A percentile compares a stretch with the other conserved stretches of the same genome.
These are phyloP conservation scores for Ashbya aceris DNA, from an alignment of 1,139 yeast genomes.

Conservation along the genomic window DNA sequence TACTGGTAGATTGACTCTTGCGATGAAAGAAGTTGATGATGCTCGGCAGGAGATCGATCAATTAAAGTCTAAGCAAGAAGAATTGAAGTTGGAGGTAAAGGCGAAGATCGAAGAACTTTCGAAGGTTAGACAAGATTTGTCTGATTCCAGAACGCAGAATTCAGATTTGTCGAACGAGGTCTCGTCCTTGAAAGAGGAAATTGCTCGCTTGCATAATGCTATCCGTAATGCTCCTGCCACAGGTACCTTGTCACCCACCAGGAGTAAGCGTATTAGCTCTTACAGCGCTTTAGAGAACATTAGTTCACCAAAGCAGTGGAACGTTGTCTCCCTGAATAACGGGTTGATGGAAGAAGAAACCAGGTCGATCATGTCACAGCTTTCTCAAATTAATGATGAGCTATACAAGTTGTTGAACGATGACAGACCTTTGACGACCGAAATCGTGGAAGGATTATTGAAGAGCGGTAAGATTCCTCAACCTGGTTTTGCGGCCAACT, in stretches of 20 bases:
- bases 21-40: constrained; percentile 50
- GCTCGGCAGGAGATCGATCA: constrained; percentile 58
- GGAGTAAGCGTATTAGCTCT: constrained; percentile 12
- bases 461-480: constrained; percentile 89
- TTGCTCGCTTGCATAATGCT: constrained; percentile 39
- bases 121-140: constrained; percentile 50
- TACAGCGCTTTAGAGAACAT: constrained; percentile 10
- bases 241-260: constrained; percentile 19
- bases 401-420: constrained; percentile 67
- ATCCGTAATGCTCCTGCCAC: constrained; percentile 31
- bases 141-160: constrained; percentile 58
- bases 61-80: constrained; percentile 55
- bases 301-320: constrained; percentile 13
- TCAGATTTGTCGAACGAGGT: constrained; percentile 60
- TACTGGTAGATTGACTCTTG: constrained; percentile 47
- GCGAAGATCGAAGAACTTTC: constrained; percentile 55
- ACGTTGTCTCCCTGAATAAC: constrained; percentile 13
- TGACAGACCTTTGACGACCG: constrained; percentile 69
- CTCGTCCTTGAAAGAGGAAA: constrained; percentile 58
- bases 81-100: constrained; percentile 54
- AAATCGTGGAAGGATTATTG: constrained; percentile 79
- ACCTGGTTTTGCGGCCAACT: constrained; percentile 68
- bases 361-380: constrained; percentile 41
- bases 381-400: constrained; percentile 54
- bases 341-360: constrained; percentile 39